Percentiles rank a stretch among this genome's conserved stretches.
phyloP scores from a whole-genome alignment of 1,284 basidiomycete species.

The Moesziomyces parantarcticus region DNA sequence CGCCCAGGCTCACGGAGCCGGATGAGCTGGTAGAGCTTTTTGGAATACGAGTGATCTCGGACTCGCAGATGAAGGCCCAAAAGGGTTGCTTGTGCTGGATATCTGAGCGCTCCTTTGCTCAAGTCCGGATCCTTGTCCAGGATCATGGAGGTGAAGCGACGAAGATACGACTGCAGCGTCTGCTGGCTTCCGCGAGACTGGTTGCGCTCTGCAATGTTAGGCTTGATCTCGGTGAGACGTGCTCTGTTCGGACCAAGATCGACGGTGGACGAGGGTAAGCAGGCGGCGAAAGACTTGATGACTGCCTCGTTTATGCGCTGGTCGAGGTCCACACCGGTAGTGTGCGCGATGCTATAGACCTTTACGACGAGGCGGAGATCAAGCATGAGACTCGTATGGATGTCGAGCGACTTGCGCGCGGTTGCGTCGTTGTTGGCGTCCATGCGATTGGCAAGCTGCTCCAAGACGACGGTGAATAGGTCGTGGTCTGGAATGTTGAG shows the following conservation, averaged over 20 bases:
- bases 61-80: conserved; percentile 37
- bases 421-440: neutral
- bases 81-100: conserved; percentile 29
- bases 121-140: conserved; percentile 31
- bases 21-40: conserved; percentile 35
- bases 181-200: conserved; percentile 28
- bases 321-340: conserved; percentile 17
- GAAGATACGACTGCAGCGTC: conserved; percentile 22
- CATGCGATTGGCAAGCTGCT: conserved; percentile 30
- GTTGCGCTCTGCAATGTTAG: conserved; percentile 28
- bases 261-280: conserved; percentile 19
- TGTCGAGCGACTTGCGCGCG: conserved; percentile 16
- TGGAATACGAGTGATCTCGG: conserved; percentile 38
- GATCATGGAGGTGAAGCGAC: conserved; percentile 28
- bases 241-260: conserved; percentile 20
- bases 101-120: conserved; percentile 21
- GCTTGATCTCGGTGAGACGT: conserved; percentile 12
- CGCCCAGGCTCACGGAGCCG: conserved; percentile 18
- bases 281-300: conserved; percentile 21
- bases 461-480: conserved; percentile 26
- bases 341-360: conserved; percentile 21
- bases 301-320: conserved; percentile 27
- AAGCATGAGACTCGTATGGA: conserved; percentile 18
- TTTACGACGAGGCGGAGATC: conserved; percentile 30
- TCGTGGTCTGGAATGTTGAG: conserved; percentile 30